Conservation (phyloP, 768 basidiomycete genomes). For the Cubamyces lactineus region DNA sequence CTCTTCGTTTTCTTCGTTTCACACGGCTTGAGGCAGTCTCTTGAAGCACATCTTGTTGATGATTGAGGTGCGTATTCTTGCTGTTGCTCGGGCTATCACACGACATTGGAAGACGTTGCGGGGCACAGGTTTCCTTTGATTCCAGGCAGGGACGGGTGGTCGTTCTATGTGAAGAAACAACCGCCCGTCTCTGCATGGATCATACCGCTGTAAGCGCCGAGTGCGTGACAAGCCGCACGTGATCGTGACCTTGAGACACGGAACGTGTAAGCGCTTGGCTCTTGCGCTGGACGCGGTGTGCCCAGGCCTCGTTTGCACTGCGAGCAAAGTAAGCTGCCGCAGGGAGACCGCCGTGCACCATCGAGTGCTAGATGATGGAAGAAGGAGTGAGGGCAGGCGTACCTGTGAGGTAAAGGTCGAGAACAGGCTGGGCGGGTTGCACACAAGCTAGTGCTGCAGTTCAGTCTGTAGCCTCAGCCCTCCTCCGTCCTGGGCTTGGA, state of each 20-base stretch:
- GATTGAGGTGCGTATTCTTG: slow-evolving; percentile 10
- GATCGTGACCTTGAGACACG: not conserved
- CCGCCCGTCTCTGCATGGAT: slow-evolving; percentile 4
- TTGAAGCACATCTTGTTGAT: not conserved
- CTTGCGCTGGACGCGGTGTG: too few relatives aligned
- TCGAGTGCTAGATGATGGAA: too few relatives aligned
- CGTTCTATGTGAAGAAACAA: not conserved
- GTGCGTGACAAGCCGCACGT: slow-evolving; percentile 6
- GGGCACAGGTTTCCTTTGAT: not conserved
- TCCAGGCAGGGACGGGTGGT: slow-evolving; percentile 17
- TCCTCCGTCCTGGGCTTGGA: not conserved
- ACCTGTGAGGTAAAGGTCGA: too few relatives aligned
- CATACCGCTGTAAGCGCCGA: not conserved
- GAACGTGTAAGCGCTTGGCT: too few relatives aligned
- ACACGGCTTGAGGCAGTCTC: slow-evolving; percentile 11
- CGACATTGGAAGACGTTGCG: not conserved
- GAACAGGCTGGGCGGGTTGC: too few relatives aligned
- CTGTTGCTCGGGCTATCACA: not conserved
- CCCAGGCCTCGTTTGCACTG: too few relatives aligned
- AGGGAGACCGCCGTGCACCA: too few relatives aligned
- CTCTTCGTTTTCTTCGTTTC: slow-evolving; percentile 1
- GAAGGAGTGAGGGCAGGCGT: too few relatives aligned
- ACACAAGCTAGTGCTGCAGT: too few relatives aligned
- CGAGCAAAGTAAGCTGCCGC: too few relatives aligned
- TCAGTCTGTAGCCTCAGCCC: too few relatives aligned